Evolutionary conservation across 192 early-diverging fungal genomes (phyloP).

Genomic region (Haplosporangium gracile): DNA sequence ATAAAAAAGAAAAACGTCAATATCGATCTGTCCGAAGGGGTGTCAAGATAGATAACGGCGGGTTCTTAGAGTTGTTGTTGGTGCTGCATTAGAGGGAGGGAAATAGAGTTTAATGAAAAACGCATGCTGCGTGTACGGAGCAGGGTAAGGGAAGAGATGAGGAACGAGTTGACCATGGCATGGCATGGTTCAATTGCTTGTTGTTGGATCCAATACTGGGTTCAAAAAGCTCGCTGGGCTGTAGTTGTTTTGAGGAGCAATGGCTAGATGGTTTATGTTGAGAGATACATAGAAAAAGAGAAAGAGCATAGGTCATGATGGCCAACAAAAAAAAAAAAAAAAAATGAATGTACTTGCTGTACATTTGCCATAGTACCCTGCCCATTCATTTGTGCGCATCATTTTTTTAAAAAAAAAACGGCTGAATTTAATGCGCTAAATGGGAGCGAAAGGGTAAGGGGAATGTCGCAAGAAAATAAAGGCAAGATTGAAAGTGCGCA

Average conservation of each 20-base stretch:
- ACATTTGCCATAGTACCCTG: neutral
- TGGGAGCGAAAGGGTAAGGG: neutral
- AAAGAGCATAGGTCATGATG: neutral
- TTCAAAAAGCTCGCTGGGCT: neutral
- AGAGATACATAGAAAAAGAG: neutral
- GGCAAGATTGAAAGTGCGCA: constrained; percentile 5
- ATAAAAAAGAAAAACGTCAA: too few species aligned
- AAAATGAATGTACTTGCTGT: neutral
- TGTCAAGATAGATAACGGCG: too few species aligned
- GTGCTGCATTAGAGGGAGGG: neutral
- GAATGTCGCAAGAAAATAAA: neutral
- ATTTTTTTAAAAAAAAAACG: neutral
- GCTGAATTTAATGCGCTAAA: neutral
- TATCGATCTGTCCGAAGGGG: too few species aligned
- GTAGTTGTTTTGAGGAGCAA: neutral
- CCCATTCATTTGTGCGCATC: neutral
- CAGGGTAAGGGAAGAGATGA: neutral
- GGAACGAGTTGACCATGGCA: neutral
- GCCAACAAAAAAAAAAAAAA: neutral
- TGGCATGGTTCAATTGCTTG: neutral
- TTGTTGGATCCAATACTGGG: neutral
- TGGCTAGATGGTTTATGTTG: neutral
- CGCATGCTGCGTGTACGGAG: neutral
- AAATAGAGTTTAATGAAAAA: constrained; percentile 1
- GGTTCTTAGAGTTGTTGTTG: neutral